phyloP scores from a whole-genome alignment of 2,329 filamentous ascomycete genomes.

The Lojkania enalia region DNA sequence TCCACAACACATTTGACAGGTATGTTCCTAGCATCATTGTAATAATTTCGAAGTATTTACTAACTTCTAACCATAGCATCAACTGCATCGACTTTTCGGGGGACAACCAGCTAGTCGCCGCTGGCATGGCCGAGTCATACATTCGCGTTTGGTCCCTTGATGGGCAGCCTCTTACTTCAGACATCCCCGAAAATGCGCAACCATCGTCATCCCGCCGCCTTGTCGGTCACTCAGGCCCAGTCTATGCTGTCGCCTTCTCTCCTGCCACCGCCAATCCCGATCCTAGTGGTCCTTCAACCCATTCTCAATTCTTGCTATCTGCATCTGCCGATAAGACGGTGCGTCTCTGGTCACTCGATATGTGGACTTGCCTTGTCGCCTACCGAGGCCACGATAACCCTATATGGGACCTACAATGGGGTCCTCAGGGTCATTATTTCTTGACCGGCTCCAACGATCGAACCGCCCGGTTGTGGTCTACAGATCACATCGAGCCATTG shows the following conservation, averaged over 20 bases:
- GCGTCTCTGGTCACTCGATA: conserved; percentile 89
- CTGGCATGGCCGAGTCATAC: conserved; percentile 90
- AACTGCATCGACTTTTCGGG: conserved; percentile 96
- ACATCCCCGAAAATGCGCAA: conserved; percentile 57
- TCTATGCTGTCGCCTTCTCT: conserved; percentile 89
- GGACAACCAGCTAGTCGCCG: conserved; percentile 83
- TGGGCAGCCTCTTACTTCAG: conserved; percentile 75
- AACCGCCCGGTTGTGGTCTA: conserved; percentile 87
- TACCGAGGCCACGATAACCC: conserved; percentile 93
- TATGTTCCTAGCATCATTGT: too few relatives aligned
- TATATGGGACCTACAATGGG: conserved; percentile 86
- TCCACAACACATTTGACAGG: conserved; percentile 94
- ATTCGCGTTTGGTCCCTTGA: conserved; percentile 93
- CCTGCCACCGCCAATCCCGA: conserved; percentile 62
- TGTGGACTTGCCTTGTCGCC: conserved; percentile 88
- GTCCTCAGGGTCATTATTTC: conserved; percentile 95
- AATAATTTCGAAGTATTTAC: conserved; percentile 7
- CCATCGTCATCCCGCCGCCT: conserved; percentile 70
- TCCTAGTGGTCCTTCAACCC: conserved; percentile 56
- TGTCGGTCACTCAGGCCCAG: conserved; percentile 86
- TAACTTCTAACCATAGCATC: conserved; percentile 58
- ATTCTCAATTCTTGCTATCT: conserved; percentile 79
- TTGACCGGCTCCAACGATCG: conserved; percentile 85
- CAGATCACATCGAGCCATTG: conserved; percentile 86
- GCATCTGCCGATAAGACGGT: conserved; percentile 85